Base-by-base conservation (phyloP, 805 yeast species). In the Lachancea mirantina region DNA sequence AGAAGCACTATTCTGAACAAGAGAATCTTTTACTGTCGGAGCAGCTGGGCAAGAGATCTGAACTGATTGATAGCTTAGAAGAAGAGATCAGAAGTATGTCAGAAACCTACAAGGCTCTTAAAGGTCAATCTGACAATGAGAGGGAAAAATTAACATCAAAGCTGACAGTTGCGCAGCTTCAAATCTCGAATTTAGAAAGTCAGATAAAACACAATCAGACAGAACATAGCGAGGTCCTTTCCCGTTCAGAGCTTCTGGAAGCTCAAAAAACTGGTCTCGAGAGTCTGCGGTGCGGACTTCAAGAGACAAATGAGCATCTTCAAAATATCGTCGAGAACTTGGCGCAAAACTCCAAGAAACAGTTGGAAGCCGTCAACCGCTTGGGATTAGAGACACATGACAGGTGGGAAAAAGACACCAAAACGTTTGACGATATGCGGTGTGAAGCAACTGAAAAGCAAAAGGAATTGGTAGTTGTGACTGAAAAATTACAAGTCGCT, bases 331-430 rank as follows among this genome's bases (percentile, higher is more conserved):
- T 34, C n/a, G 19, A 25, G 7, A 23, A 22, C 22, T 26, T 34
- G 15, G 32, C 28, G 16, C 13, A 28, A 5, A 23, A 20, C 13
- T 24, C 38, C 8, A 11, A 25, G 2, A 29, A 24, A 16, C 38
- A 34, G 19, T 14, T 28, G 8, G 32, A 25, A 11, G 21, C 33
- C 4, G 29, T 34, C 5, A 22, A 26, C 5, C 28, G 20, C 18
- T 30, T 34, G 6, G 38, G 29, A 29, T 26, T 22, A 16, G 38
- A 28, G 13, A 23, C 22, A 2, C 26, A 28, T 17, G 7, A 30
- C 6, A 34, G 24, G 13, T 9, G 23, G 28, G 20, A 34, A 18
- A 25, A 34, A 17, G 33, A 34, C 14, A 19, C 16, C 7, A 19
- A 25, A 14, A 13, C 30, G 5, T 18, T 34, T 7, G 19, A 22